Percentiles rank a stretch among this genome's conserved stretches.
Evolutionary conservation across 2,329 filamentous ascomycete species (phyloP).

Genomic region (Fusarium sp.): DNA sequence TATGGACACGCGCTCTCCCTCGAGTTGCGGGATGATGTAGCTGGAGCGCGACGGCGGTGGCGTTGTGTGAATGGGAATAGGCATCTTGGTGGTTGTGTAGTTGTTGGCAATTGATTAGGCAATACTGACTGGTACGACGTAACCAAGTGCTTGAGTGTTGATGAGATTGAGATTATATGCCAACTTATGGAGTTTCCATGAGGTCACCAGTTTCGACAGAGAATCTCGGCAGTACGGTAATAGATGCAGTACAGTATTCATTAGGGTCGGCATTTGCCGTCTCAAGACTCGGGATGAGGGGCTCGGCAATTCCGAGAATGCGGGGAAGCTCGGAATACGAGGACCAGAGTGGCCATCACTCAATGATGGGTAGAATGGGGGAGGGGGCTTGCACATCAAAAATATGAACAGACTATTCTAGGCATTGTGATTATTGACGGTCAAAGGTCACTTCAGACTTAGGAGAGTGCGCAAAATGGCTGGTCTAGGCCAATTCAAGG

Average conservation of each 20-base stretch:
- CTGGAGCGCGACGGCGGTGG: constrained; percentile 58
- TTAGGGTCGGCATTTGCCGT: not conserved
- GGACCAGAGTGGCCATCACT: not conserved
- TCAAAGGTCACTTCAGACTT: not conserved
- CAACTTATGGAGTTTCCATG: not conserved
- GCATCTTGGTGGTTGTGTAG: constrained; percentile 45
- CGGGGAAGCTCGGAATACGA: constrained; percentile 4
- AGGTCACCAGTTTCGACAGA: not conserved
- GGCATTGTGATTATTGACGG: not conserved
- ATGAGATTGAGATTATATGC: not conserved
- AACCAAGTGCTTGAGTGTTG: not conserved
- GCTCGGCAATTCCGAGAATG: constrained; percentile 16
- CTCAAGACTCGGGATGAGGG: not conserved
- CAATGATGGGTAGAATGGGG: not conserved
- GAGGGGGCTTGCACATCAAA: not conserved
- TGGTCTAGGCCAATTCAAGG: not conserved
- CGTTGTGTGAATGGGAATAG: constrained; percentile 50
- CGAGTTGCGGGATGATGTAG: constrained; percentile 64
- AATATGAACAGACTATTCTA: constrained; percentile 3
- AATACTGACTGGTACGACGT: not conserved
- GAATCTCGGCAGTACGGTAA: not conserved
- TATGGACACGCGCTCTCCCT: constrained; percentile 67
- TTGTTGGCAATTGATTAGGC: not conserved
- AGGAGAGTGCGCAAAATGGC: not conserved
- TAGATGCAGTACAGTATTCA: not conserved